These are phyloP conservation scores for Boletales sp. DNA, from an alignment of 768 basidiomycete species.

Conservation along the genomic window DNA sequence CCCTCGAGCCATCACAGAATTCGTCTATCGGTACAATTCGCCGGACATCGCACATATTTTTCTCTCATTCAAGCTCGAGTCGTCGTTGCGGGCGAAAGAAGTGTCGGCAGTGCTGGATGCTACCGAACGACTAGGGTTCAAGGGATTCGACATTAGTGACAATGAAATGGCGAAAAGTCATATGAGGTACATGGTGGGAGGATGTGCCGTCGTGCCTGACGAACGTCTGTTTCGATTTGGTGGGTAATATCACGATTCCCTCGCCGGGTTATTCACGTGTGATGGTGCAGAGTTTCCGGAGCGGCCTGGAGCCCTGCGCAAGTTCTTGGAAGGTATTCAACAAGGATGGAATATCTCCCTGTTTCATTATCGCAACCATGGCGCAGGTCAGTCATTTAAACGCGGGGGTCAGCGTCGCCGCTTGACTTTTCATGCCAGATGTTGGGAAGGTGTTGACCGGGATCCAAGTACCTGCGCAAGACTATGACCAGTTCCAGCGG, in stretches of 20 bases:
- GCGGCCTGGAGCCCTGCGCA: slow-evolving; percentile 84
- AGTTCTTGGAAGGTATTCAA: slow-evolving; percentile 82
- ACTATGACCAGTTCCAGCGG: slow-evolving; percentile 61
- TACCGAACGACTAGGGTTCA: slow-evolving; percentile 70
- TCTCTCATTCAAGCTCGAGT: slow-evolving; percentile 82
- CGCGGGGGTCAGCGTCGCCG: not conserved
- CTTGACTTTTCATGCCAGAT: slow-evolving; percentile 45
- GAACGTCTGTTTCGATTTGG: slow-evolving; percentile 94
- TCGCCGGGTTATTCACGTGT: not conserved
- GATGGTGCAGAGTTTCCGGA: slow-evolving; percentile 83
- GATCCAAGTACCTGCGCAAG: slow-evolving; percentile 79
- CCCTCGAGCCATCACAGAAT: slow-evolving; percentile 92
- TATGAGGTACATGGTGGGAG: slow-evolving; percentile 92
- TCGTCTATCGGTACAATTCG: slow-evolving; percentile 86
- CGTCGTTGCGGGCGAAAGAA: slow-evolving; percentile 51
- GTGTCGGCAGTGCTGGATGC: slow-evolving; percentile 59
- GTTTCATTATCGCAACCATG: slow-evolving; percentile 98
- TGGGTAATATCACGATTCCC: slow-evolving; percentile 35
- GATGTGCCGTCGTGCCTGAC: slow-evolving; percentile 67
- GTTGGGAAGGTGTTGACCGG: slow-evolving; percentile 91
- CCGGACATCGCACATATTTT: slow-evolving; percentile 78
- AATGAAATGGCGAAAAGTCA: slow-evolving; percentile 96
- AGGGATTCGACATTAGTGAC: slow-evolving; percentile 86
- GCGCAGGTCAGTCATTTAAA: slow-evolving; percentile 64
- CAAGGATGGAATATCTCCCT: slow-evolving; percentile 91